Evolutionary conservation across 2,329 filamentous ascomycete genomes (phyloP), one percentile per base, ranked within the genome.

Genomic region (Alternaria dauci): DNA sequence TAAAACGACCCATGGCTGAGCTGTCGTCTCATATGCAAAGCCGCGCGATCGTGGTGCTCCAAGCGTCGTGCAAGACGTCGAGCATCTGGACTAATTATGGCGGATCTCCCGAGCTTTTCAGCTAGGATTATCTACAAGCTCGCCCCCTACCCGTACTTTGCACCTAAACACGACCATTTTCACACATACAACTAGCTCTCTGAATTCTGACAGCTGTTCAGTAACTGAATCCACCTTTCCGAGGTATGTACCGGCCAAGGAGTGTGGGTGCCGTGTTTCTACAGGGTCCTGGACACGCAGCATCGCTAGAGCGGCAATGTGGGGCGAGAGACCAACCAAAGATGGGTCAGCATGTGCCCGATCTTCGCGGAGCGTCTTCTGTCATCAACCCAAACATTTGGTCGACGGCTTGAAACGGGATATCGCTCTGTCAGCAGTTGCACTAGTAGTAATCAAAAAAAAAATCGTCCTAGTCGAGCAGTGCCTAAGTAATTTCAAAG

Each of bases 1-100:
- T 55, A 43, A 41, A 54, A 58, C 43, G 52, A n/a, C 20, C 44
- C 55, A 55, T 48, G 52, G 59, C 60, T 64, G 50, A 68, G 58
- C 58, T 62, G 50, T 62, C 16, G 59, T 59, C 56, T 58, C 30
- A 61, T 56, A 46, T 69, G 60, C 66, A 71, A 32, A 50, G 60
- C 61, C 59, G 58, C 57, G 58, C 56, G 57, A 71, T 63, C 63
- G 54, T 65, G 67, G 54, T 68, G 62, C 64, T 63, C 63, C 63
- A 55, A 55, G 67, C 65, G 58, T 67, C 59, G 63, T 65, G 26
- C 43, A 36, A 42, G 65, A 52, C 61, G 64, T 61, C 53, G 52
- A 56, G 48, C 51, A 47, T 43, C 62, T 70, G 71, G 73, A 75
- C 71, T 63, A 73, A 73, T 64, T 65, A 68, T 70, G 60, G 55